Evolutionary conservation across 441 rosid genomes (phyloP), one percentile per base, ranked within the genome.

Genomic region (Syzygium malaccense): DNA sequence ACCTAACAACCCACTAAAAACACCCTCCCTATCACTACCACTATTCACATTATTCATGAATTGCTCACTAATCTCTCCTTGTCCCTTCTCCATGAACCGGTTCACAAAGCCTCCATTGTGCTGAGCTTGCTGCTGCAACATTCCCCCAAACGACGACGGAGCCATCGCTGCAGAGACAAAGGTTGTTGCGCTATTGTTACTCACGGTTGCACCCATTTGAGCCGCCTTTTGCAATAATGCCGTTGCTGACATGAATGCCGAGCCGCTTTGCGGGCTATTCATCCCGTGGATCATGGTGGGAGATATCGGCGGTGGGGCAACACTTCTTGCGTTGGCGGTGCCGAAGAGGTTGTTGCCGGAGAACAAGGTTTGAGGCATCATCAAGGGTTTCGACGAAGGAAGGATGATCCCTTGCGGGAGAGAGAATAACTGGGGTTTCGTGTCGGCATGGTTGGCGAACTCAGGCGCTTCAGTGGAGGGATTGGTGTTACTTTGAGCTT

Each of bases 221-320:
- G 95, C 95, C 15, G 95, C 96, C 86, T 94, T 94, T 86, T 94
- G 96, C 87, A 94, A 87, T 89, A 94, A 87, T 18, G 94, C 95
- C 1, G 95, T 94, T 18, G 95, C 96, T 3, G 96, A 94, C 92
- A 94, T 92, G 33, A 91, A 90, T 14, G 92, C 93, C 0, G 90
- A 55, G n/a, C 51, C 18, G 2, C 83, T 23, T 12, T 41, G 83
- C 6, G n/a, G 83, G 68, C 54, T 51, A 41, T 75, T 87, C 86
- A 55, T 58, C 55, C 85, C 55, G 1, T 80, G 45, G 78, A 58
- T 41, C 25, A 79, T 58, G 75, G 56, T 58, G 45, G 85, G 55
- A 57, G 89, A 14, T 28, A 79, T 78, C 5, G 86, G 51, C 2
- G 83, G 83, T 0, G 83, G 83, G 83, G 83, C 51, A 5, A 75